phyloP scores from a whole-genome alignment of 441 rosid genomes.

The Pelargonium exstipulatum region DNA sequence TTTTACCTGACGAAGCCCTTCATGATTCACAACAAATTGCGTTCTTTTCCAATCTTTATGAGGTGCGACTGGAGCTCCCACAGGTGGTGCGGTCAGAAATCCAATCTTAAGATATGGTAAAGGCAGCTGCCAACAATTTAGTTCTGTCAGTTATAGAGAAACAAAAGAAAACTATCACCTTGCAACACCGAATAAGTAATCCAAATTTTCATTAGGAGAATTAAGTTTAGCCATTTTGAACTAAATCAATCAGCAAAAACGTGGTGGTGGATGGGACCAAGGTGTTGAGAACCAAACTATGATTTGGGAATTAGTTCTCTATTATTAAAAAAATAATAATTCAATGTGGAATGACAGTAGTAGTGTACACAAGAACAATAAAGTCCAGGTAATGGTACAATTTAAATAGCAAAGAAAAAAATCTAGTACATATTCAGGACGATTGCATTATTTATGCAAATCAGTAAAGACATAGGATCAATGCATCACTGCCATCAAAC shows the following conservation, averaged over 20 bases:
- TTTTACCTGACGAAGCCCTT: conserved; percentile 77
- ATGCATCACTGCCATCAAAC: background rate
- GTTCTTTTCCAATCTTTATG: conserved; percentile 82
- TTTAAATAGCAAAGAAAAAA: too few species aligned
- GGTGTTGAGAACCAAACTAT: background rate
- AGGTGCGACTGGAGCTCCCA: conserved; percentile 64
- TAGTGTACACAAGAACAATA: too few species aligned
- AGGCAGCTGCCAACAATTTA: conserved; percentile 59
- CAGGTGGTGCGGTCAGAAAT: conserved; percentile 73
- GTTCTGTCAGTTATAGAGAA: conserved; percentile 18
- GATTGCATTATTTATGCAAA: too few species aligned
- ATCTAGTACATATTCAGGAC: too few species aligned
- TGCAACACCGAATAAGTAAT: background rate
- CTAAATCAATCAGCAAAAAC: background rate
- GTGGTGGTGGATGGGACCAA: background rate
- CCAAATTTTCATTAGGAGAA: background rate
- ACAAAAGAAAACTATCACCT: background rate
- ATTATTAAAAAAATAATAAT: too few species aligned
- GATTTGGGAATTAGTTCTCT: background rate
- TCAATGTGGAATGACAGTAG: background rate
- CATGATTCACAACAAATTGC: conserved; percentile 71
- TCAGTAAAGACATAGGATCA: background rate
- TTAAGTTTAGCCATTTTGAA: background rate
- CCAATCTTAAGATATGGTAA: conserved; percentile 87
- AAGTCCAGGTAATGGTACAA: too few species aligned